Percentiles rank a stretch among this genome's conserved stretches.
Evolutionary conservation across 306 rosid genomes (phyloP).

Genomic region (Cicer pinnatifidum): DNA sequence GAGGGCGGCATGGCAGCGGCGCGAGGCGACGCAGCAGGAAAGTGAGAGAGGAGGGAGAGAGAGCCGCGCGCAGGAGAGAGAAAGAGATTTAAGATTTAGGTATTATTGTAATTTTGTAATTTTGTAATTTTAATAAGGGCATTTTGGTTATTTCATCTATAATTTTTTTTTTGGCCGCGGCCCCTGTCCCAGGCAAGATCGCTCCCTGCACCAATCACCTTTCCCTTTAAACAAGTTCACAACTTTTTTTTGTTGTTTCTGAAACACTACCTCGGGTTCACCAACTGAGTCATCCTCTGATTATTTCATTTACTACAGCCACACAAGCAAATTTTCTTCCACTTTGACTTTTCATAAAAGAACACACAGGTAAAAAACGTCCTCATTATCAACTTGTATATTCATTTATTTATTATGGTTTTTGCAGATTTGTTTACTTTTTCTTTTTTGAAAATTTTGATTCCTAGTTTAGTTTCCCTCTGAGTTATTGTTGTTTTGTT

Average conservation of each 20-base stretch:
- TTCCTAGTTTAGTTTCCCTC: neutral
- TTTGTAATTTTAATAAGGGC: too few species aligned
- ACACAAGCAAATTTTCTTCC: conserved; percentile 46
- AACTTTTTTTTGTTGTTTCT: conserved; percentile 46
- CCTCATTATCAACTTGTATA: conserved; percentile 8
- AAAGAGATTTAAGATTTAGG: too few species aligned
- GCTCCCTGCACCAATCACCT: neutral
- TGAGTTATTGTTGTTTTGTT: conserved; percentile 34
- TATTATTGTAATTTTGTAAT: too few species aligned
- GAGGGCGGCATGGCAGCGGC: too few species aligned
- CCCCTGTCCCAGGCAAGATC: too few species aligned
- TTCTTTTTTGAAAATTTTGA: neutral
- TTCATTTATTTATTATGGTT: neutral
- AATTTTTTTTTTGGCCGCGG: too few species aligned
- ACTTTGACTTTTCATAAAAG: conserved; percentile 54
- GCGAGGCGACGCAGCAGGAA: too few species aligned
- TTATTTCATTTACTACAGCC: conserved; percentile 52
- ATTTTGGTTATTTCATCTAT: too few species aligned
- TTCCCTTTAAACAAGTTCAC: conserved; percentile 42
- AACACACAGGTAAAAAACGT: conserved; percentile 34
- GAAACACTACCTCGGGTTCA: conserved; percentile 54
- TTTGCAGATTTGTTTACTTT: neutral
- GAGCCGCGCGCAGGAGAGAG: too few species aligned
- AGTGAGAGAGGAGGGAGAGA: too few species aligned
- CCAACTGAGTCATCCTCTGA: conserved; percentile 51